Conservation (phyloP, 2,329 filamentous ascomycete species). For the Penicillium hesseltinei region DNA sequence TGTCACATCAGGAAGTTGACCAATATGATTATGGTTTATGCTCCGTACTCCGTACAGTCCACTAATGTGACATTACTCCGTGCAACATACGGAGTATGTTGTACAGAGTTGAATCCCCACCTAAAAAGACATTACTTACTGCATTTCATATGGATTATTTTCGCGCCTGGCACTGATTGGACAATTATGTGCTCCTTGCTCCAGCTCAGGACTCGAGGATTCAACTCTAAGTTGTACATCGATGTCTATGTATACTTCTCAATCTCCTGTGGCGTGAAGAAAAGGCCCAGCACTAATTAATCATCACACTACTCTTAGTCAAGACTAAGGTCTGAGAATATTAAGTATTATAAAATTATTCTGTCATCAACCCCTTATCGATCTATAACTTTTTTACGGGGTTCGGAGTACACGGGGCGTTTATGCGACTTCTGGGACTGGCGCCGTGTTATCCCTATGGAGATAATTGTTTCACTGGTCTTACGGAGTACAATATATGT, state of each 20-base stretch:
- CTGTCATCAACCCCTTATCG: background rate
- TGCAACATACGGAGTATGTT: too few species aligned
- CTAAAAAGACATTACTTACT: background rate
- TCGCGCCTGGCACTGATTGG: background rate
- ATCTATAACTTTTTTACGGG: background rate
- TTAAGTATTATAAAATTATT: background rate
- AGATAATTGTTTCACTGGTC: background rate
- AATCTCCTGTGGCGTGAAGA: background rate
- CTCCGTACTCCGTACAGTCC: background rate
- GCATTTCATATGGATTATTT: background rate
- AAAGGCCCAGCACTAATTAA: background rate
- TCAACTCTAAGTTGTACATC: background rate
- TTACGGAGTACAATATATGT: background rate
- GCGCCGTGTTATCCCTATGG: background rate
- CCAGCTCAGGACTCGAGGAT: too few species aligned
- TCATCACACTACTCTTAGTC: background rate
- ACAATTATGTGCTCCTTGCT: background rate
- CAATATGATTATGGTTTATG: constrained; percentile 4
- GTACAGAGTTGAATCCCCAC: background rate
- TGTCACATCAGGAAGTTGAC: constrained; percentile 5
- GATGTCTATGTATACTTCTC: background rate
- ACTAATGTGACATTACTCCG: background rate
- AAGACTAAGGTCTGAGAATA: background rate
- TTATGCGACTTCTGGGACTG: background rate
- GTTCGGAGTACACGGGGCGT: background rate